Percentiles rank a stretch among this genome's conserved stretches.
Evolutionary conservation across 148 eudicot species (phyloP).

Genomic region (Amaranthus palmeri): DNA sequence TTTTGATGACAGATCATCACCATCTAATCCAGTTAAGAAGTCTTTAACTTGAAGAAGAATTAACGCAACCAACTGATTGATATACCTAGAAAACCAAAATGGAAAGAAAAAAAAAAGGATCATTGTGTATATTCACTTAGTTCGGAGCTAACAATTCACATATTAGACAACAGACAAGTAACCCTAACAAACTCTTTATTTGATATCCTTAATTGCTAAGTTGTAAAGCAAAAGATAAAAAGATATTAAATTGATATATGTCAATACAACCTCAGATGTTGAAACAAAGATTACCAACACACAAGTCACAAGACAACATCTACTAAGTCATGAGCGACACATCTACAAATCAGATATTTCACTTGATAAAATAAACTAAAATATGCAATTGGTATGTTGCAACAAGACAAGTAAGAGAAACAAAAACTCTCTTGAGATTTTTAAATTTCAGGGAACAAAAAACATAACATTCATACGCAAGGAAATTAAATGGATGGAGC

Average conservation of each 20-base stretch:
- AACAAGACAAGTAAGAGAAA: background rate
- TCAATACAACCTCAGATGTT: background rate
- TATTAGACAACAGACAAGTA: conserved; percentile 1
- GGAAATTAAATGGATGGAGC: no score
- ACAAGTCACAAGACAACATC: background rate
- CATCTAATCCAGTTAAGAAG: conserved; percentile 37
- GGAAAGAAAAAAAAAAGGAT: background rate
- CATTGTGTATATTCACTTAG: background rate
- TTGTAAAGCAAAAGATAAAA: background rate
- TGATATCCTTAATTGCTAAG: background rate
- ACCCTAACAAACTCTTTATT: background rate
- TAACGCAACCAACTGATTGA: conserved; percentile 82
- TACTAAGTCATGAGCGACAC: background rate
- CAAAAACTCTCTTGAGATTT: background rate
- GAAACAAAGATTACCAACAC: background rate
- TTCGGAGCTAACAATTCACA: conserved; percentile 1
- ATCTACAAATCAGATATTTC: background rate
- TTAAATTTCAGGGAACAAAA: background rate
- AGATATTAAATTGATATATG: background rate
- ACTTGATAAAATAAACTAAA: background rate
- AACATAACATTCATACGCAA: background rate
- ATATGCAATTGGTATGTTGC: background rate
- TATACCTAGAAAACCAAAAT: conserved; percentile 47
- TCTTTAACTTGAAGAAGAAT: conserved; percentile 53
- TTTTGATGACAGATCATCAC: conserved; percentile 45